Evolutionary conservation across 2,329 filamentous ascomycete genomes (phyloP).

Genomic region (Teratosphaeriaceae sp.): DNA sequence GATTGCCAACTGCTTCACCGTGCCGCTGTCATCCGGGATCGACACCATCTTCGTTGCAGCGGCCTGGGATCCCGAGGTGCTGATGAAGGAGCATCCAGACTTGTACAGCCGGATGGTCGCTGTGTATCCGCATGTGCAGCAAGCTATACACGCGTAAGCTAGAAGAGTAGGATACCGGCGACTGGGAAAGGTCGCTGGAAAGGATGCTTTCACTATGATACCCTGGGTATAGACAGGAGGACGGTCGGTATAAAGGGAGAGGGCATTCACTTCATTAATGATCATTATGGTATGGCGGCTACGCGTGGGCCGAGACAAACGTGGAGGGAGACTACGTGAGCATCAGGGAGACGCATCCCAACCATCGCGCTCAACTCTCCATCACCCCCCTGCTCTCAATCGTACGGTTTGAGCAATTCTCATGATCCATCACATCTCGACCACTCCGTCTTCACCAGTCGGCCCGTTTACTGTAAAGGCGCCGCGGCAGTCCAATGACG

Average conservation of each 20-base stretch:
- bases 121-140: slow-evolving; percentile 62
- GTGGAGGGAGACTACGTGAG: too few relatives aligned
- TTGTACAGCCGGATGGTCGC: slow-evolving; percentile 71
- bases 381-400: too few relatives aligned
- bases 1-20: slow-evolving; percentile 83
- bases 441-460: too few relatives aligned
- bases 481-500: too few relatives aligned
- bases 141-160: slow-evolving; percentile 20
- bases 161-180: too few relatives aligned
- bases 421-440: too few relatives aligned
- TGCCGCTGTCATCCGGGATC: slow-evolving; percentile 79
- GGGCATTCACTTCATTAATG: not conserved
- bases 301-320: too few relatives aligned
- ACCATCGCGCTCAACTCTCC: too few relatives aligned
- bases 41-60: slow-evolving; percentile 85
- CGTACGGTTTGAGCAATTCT: too few relatives aligned
- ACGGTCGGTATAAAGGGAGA: not conserved
- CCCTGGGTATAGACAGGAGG: not conserved
- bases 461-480: too few relatives aligned
- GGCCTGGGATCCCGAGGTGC: slow-evolving; percentile 61
- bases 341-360: too few relatives aligned
- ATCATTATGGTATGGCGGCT: too few relatives aligned
- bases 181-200: not conserved
- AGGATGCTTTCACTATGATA: not conserved
- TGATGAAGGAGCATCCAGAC: slow-evolving; percentile 75